Base-by-base conservation (phyloP, 495 filamentous ascomycete genomes). In the Rhypophila decipiens region DNA sequence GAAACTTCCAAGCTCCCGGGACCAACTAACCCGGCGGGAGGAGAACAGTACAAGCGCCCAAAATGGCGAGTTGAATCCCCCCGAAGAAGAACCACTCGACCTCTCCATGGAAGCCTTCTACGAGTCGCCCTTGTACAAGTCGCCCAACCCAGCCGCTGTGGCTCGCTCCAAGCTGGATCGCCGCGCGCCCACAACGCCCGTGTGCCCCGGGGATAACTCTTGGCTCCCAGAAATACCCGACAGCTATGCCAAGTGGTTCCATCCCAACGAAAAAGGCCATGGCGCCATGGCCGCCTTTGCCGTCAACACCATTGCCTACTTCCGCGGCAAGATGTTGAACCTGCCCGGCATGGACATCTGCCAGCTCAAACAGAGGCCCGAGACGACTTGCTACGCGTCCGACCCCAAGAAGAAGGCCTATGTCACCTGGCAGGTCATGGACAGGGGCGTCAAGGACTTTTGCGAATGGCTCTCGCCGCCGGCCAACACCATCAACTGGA, bases 201-300 rank as follows among this genome's bases (percentile, higher is more conserved):
- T 22, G 24, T 56, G 53, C 46, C 53, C 53, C 27, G 41, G 41
- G 40, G 53, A 50, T 42, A 36, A 2, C 5, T 31, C 17, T 34
- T 7, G 2, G 2, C 38, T 44, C 37, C 12, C 40, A 21, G 33
- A 21, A 15, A 33, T 57, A 18, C 60, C 58, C 41, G 56, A 64
- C 54, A 4, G n/a, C 9, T 21, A 58, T 44, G 55, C 35, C 20
- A 52, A 48, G 24, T 50, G 38, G 47, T 64, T 64, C 58, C 60
- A 64, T 46, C 58, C 60, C n/a, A 64, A 61, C 46, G 34, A 56
- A 45, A 19, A 38, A 3, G 60, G 53, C 7, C 49, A 56, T 49
- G 18, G 49, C 8, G 44, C 31, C 15, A 59, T 64, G 7, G 61
- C 61, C 1, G 50, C 59, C 15, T 58, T 54, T 33, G 55, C 47